These are phyloP conservation scores for Neospora caninum DNA, from an alignment of 169 alveolate species.

Conservation along the genomic window DNA sequence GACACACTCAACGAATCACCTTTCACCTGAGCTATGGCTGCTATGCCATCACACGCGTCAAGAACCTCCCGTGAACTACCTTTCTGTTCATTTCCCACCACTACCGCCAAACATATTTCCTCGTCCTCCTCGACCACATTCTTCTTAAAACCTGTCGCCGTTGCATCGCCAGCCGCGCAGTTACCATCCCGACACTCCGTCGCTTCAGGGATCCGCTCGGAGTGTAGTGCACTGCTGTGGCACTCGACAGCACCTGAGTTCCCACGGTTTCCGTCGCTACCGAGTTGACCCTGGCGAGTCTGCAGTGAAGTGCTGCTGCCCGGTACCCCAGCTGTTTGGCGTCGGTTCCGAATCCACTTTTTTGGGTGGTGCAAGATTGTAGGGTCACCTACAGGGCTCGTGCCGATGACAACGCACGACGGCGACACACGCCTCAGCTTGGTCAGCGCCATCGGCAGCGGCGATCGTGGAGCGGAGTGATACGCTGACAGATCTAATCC, in stretches of 20 bases:
- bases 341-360: background rate
- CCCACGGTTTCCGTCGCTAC: no score
- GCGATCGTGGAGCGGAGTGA: background rate
- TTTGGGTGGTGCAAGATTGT: background rate
- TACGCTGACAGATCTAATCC: background rate
- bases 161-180: background rate
- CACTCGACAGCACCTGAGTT: background rate
- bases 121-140: background rate
- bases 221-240: background rate
- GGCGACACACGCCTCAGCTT: background rate
- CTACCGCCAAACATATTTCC: background rate
- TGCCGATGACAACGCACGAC: background rate
- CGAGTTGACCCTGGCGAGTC: background rate
- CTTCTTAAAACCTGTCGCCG: background rate
- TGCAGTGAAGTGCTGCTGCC: background rate
- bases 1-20: constrained; percentile 39
- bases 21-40: constrained; percentile 27
- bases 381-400: background rate
- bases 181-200: background rate
- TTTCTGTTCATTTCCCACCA: constrained; percentile 28
- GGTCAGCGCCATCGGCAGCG: background rate
- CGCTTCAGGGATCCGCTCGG: background rate
- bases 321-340: background rate
- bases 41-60: background rate
- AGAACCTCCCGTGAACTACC: constrained; percentile 19